phyloP scores from a whole-genome alignment of 129 eudicot genomes.

The Escallonia rubra region DNA sequence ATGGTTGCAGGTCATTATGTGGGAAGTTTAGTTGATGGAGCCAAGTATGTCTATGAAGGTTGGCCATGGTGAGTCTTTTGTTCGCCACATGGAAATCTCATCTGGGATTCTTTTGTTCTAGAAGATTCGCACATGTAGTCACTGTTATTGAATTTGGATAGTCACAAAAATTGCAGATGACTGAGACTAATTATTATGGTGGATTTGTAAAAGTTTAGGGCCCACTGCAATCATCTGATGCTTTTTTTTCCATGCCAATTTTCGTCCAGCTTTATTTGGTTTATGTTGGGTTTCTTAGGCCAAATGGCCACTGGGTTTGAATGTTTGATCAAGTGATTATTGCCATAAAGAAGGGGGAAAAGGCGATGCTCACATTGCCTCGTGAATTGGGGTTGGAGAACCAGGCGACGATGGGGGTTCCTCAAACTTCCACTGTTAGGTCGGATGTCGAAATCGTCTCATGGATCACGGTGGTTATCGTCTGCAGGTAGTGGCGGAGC shows the following conservation, averaged over 20 bases:
- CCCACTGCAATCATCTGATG: too few relatives aligned
- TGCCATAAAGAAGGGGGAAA: constrained; percentile 62
- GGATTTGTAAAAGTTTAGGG: too few relatives aligned
- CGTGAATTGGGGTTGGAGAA: constrained; percentile 46
- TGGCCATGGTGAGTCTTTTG: constrained; percentile 40
- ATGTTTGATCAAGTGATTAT: constrained; percentile 43
- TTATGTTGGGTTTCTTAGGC: constrained; percentile 23
- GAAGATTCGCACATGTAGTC: neutral
- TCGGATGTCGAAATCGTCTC: constrained; percentile 55
- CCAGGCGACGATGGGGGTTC: constrained; percentile 28
- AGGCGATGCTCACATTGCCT: constrained; percentile 52
- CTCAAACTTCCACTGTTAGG: constrained; percentile 38
- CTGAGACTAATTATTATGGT: too few relatives aligned
- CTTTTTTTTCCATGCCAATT: too few relatives aligned
- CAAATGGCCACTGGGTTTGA: constrained; percentile 42
- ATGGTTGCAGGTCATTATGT: constrained; percentile 55
- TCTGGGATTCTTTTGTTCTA: too few relatives aligned
- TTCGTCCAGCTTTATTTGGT: neutral
- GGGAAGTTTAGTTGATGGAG: constrained; percentile 50
- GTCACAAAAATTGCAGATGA: too few relatives aligned
- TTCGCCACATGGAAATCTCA: too few relatives aligned
- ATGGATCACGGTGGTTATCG: constrained; percentile 58
- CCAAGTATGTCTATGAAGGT: constrained; percentile 39
- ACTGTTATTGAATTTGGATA: neutral
- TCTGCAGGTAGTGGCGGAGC: too few relatives aligned